A percentile compares a stretch with the other conserved stretches of the same genome.
These are phyloP conservation scores for Somion occarium DNA, from an alignment of 1,284 basidiomycete species.

Conservation along the genomic window DNA sequence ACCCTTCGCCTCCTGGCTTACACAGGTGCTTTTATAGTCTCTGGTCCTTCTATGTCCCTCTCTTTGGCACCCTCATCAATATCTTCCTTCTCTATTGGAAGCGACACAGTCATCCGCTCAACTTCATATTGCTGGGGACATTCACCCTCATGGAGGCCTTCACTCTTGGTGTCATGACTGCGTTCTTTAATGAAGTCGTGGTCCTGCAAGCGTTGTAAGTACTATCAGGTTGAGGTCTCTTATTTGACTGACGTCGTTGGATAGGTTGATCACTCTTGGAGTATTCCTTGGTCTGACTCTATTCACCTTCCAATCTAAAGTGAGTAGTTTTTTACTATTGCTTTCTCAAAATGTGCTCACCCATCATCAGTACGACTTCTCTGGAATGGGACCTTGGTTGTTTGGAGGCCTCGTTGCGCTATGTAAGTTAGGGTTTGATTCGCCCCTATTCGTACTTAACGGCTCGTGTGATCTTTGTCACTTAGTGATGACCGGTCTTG, in stretches of 20 bases:
- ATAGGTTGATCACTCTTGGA: conserved; percentile 76
- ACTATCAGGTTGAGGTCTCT: background rate
- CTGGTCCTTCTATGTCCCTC: conserved; percentile 73
- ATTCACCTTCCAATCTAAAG: conserved; percentile 84
- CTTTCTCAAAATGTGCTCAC: conserved; percentile 3
- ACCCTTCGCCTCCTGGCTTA: background rate
- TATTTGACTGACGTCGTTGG: background rate
- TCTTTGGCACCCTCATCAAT: conserved; percentile 71
- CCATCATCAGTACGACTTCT: conserved; percentile 75
- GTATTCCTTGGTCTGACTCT: conserved; percentile 84
- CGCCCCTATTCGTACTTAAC: background rate
- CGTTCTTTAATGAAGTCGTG: conserved; percentile 71
- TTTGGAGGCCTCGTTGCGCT: conserved; percentile 75
- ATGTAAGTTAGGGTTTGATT: conserved; percentile 34
- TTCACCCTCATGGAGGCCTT: conserved; percentile 82
- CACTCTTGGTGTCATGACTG: conserved; percentile 72
- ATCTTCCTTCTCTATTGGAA: conserved; percentile 83
- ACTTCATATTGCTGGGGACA: conserved; percentile 71
- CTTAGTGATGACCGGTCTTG: conserved; percentile 69
- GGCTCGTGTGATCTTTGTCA: conserved; percentile 1
- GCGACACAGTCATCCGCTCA: conserved; percentile 79
- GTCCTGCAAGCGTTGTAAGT: conserved; percentile 83
- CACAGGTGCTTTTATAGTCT: conserved; percentile 33
- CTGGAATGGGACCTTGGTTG: conserved; percentile 79
- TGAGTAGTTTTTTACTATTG: conserved; percentile 20